Conservation (phyloP, 108 stramenopile species). For the Cyclotella cryptica region DNA sequence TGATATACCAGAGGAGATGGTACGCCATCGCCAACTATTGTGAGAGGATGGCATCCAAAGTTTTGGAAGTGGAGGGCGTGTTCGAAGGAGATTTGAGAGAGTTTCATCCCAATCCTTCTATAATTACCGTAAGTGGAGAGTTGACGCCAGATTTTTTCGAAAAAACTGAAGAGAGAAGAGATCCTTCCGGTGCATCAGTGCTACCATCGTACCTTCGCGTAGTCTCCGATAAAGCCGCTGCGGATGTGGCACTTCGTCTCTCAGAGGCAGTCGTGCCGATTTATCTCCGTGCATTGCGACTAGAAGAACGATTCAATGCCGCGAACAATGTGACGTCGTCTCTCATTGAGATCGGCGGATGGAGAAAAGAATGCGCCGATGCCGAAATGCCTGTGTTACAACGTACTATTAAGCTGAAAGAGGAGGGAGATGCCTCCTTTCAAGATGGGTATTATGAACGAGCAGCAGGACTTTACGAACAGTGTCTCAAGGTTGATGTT, state of each 20-base stretch:
- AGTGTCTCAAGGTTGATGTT: constrained; percentile 35
- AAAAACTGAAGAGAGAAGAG: not conserved
- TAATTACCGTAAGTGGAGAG: constrained; percentile 11
- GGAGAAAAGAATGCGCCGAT: constrained; percentile 13
- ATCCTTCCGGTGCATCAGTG: not conserved
- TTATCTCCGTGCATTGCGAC: constrained; percentile 44
- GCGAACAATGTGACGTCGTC: constrained; percentile 19
- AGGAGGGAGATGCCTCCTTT: constrained; percentile 48
- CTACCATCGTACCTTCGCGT: constrained; percentile 32
- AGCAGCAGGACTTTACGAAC: constrained; percentile 43
- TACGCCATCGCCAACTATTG: constrained; percentile 48
- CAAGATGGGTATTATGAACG: constrained; percentile 45
- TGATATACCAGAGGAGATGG: constrained; percentile 36
- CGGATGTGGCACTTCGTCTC: constrained; percentile 46
- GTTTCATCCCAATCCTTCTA: constrained; percentile 18
- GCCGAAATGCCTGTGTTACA: constrained; percentile 25
- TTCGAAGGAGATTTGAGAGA: constrained; percentile 35
- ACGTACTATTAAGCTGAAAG: constrained; percentile 44
- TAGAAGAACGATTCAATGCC: constrained; percentile 46
- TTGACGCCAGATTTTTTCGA: constrained; percentile 38
- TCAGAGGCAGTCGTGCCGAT: constrained; percentile 28
- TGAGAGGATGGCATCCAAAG: constrained; percentile 37
- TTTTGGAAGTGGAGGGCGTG: constrained; percentile 26
- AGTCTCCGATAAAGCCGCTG: constrained; percentile 24
- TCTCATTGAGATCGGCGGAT: constrained; percentile 23